Conservation (phyloP, 2,329 filamentous ascomycete genomes). For the Fonsecaea pedrosoi region DNA sequence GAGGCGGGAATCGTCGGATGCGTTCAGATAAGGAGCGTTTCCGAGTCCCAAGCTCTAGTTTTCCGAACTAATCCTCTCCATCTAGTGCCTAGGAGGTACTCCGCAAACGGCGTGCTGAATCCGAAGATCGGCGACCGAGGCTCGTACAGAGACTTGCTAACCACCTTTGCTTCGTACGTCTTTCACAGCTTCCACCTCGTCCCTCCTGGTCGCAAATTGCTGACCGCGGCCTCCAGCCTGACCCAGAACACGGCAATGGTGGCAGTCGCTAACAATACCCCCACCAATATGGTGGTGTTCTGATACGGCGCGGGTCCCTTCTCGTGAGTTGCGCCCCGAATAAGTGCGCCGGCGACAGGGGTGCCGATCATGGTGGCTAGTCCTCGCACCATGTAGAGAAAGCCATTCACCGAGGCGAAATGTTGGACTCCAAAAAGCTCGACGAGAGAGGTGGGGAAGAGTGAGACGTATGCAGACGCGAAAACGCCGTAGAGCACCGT, state of each 20-base stretch:
- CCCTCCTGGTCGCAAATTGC: background rate
- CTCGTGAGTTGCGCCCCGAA: constrained; percentile 24
- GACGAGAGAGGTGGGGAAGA: constrained; percentile 50
- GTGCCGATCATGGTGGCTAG: constrained; percentile 48
- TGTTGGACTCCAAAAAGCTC: constrained; percentile 49
- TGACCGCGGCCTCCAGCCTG: constrained; percentile 38
- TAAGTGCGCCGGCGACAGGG: constrained; percentile 43
- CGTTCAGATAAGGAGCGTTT: background rate
- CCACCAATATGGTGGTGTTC: constrained; percentile 41
- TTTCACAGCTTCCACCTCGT: constrained; percentile 14
- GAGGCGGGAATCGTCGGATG: background rate
- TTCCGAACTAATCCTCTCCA: no score
- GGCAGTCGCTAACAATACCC: constrained; percentile 42
- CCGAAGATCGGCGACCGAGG: background rate
- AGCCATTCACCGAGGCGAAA: constrained; percentile 48
- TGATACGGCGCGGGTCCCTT: constrained; percentile 43
- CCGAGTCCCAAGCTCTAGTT: no score
- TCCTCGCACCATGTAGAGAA: constrained; percentile 49
- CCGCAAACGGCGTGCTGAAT: background rate
- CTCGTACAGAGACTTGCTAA: no score
- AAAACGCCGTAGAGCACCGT: constrained; percentile 47
- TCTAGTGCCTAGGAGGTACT: background rate
- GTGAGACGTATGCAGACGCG: constrained; percentile 46
- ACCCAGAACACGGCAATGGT: constrained; percentile 43
- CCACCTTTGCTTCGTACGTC: background rate